Evolutionary conservation across 306 rosid genomes (phyloP).

Genomic region (Cotoneaster glaucophyllus): DNA sequence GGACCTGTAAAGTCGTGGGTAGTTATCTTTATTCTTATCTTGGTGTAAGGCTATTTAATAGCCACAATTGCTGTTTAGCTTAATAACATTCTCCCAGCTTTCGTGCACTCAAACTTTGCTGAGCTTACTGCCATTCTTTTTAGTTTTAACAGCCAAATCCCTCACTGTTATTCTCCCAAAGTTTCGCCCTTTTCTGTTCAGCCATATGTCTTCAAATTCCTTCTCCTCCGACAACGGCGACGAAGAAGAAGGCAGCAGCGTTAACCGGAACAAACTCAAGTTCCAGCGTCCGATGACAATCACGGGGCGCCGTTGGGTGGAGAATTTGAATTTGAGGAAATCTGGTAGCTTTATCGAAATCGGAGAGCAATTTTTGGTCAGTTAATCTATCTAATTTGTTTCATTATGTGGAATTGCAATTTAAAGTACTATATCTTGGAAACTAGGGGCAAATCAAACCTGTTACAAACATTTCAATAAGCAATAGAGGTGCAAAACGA

Average conservation of each 20-base stretch:
- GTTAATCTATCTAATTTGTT: background rate
- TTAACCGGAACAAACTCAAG: constrained; percentile 37
- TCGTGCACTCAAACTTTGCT: no score
- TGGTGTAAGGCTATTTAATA: no score
- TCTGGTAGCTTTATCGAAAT: constrained; percentile 43
- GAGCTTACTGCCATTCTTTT: no score
- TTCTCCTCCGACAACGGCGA: background rate
- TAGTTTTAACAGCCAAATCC: background rate
- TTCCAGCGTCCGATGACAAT: constrained; percentile 45
- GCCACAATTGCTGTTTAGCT: no score
- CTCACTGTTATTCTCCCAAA: background rate
- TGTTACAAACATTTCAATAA: no score
- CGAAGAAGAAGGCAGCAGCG: constrained; percentile 27
- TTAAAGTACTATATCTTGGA: no score
- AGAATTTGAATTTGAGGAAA: constrained; percentile 16
- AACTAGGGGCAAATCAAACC: no score
- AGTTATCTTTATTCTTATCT: no score
- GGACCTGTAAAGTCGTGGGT: no score
- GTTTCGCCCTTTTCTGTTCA: constrained; percentile 22
- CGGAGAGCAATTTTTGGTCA: constrained; percentile 30
- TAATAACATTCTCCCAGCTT: no score
- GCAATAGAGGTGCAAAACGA: no score
- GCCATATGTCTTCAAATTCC: constrained; percentile 16
- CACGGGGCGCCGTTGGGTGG: background rate
- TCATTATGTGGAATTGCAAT: no score